Evolutionary conservation across 495 filamentous ascomycete genomes (phyloP).

Genomic region (Lentithecium fluviatile): DNA sequence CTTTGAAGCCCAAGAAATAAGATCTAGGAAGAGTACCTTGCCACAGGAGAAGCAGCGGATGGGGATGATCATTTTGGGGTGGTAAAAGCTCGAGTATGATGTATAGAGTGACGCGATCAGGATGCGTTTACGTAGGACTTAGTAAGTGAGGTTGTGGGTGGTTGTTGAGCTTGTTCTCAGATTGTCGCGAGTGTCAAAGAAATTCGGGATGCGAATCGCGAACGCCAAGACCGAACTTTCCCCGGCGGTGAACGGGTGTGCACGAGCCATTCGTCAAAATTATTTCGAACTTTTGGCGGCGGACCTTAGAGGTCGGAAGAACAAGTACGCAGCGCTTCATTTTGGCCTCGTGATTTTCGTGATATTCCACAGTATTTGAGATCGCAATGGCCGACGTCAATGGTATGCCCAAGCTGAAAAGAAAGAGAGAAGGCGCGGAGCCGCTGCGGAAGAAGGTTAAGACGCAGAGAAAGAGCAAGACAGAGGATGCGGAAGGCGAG

Average conservation of each 20-base stretch:
- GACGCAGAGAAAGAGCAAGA: slow-evolving; percentile 21
- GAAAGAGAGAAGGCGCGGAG: slow-evolving; percentile 32
- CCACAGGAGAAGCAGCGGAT: slow-evolving; percentile 98
- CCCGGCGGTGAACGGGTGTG: slow-evolving; percentile 19
- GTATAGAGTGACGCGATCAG: neutral
- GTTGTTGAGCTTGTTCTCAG: neutral
- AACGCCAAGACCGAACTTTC: slow-evolving; percentile 4
- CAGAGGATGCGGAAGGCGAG: slow-evolving; percentile 11
- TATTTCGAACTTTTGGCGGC: slow-evolving; percentile 17
- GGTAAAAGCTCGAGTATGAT: neutral
- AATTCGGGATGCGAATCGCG: neutral
- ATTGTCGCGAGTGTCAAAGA: slow-evolving; percentile 15
- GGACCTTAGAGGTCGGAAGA: neutral
- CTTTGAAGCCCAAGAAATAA: neutral
- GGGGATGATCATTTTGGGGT: slow-evolving; percentile 82
- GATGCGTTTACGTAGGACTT: neutral
- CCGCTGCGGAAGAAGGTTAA: slow-evolving; percentile 25
- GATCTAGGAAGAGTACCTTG: slow-evolving; percentile 60
- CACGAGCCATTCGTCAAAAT: slow-evolving; percentile 12
- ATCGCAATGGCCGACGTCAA: slow-evolving; percentile 9
- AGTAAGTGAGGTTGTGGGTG: neutral
- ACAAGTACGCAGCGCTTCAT: neutral
- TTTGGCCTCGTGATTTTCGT: neutral
- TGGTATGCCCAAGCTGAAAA: slow-evolving; percentile 18
- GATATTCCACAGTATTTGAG: neutral